Percentiles rank a stretch among this genome's conserved stretches.
Evolutionary conservation across 108 stramenopile species (phyloP).

Genomic region (Cylindrotheca fusiformis): DNA sequence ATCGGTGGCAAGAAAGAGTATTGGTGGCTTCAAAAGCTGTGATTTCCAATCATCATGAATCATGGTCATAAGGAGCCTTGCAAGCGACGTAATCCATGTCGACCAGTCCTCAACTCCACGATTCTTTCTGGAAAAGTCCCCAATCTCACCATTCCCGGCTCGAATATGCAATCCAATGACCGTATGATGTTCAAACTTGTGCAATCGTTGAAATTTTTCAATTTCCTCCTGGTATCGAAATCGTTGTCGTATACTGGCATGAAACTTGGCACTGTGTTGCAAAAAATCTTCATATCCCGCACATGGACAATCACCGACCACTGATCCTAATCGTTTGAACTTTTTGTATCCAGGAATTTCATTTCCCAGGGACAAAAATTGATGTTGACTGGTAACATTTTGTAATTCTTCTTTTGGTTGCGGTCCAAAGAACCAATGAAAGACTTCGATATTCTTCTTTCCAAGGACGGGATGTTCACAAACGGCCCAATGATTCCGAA

Average conservation of each 20-base stretch:
- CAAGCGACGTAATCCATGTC: constrained; percentile 12
- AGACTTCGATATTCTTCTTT: constrained; percentile 12
- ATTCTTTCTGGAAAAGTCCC: constrained; percentile 31
- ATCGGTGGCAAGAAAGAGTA: constrained; percentile 58
- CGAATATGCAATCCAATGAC: constrained; percentile 65
- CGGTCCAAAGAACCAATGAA: constrained; percentile 24
- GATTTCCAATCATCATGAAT: background rate
- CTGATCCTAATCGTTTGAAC: background rate
- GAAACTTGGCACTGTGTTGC: constrained; percentile 32
- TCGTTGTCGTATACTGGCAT: constrained; percentile 15
- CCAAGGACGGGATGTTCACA: constrained; percentile 4
- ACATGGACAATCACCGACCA: background rate
- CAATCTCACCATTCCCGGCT: constrained; percentile 53
- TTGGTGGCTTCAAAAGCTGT: constrained; percentile 17
- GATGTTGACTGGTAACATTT: background rate
- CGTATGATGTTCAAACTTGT: constrained; percentile 26
- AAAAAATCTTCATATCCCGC: constrained; percentile 9
- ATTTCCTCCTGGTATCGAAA: constrained; percentile 34
- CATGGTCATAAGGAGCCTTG: background rate
- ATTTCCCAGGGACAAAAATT: constrained; percentile 1
- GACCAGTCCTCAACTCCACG: constrained; percentile 18
- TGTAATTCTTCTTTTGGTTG: constrained; percentile 7
- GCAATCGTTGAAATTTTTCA: constrained; percentile 11
- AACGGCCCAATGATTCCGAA: constrained; percentile 14
- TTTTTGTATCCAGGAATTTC: constrained; percentile 3